A percentile compares a stretch with the other conserved stretches of the same genome.
Evolutionary conservation across 257 asterid genomes (phyloP).

Genomic region (Solanum etuberosum): DNA sequence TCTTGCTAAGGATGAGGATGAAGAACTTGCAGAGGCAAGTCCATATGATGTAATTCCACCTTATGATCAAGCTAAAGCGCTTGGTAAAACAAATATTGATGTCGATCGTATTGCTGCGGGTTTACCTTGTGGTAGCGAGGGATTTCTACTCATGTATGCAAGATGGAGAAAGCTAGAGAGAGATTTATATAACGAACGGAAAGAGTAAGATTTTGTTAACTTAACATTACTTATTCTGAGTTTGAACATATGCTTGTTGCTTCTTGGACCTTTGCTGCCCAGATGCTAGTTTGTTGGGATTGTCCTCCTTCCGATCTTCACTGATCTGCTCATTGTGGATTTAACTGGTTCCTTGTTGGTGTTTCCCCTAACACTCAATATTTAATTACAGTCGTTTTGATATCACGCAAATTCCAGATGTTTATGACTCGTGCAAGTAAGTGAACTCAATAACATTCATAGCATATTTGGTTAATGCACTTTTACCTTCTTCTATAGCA

Average conservation of each 20-base stretch:
- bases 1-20: conserved; percentile 88
- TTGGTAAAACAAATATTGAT: conserved; percentile 94
- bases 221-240: background rate
- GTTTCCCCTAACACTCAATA: conserved; percentile 8
- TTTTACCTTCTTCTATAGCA: background rate
- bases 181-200: conserved; percentile 86
- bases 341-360: background rate
- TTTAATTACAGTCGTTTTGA: conserved; percentile 69
- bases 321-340: background rate
- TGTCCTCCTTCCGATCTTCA: background rate
- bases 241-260: background rate
- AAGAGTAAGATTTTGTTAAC: conserved; percentile 40
- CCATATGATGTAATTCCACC: conserved; percentile 73
- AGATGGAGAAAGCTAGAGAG: conserved; percentile 96
- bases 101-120: conserved; percentile 97
- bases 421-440: conserved; percentile 99
- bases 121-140: conserved; percentile 96
- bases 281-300: background rate
- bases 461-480: background rate
- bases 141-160: conserved; percentile 97
- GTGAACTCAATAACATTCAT: conserved; percentile 4
- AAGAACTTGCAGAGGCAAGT: conserved; percentile 64
- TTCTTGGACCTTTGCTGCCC: background rate
- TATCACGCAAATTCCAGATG: conserved; percentile 93
- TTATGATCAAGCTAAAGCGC: conserved; percentile 98